A percentile compares a stretch with the other conserved stretches of the same genome.
These are phyloP conservation scores for Coemansia umbellata DNA, from an alignment of 192 early-diverging fungal species.

Conservation along the genomic window DNA sequence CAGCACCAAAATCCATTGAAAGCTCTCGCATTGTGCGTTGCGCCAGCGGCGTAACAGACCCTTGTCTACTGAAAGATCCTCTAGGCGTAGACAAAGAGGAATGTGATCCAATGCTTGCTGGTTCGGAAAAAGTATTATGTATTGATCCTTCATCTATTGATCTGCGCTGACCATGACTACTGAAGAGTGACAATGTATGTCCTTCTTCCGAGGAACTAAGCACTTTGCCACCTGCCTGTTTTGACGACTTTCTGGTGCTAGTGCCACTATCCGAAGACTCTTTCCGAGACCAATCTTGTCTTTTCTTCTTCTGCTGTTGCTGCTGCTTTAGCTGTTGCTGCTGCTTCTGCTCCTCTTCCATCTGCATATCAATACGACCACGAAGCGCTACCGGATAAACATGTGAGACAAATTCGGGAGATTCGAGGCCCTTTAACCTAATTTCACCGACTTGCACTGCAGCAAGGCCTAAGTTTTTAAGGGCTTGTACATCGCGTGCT, in stretches of 20 bases:
- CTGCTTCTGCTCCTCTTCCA: slow-evolving; percentile 30
- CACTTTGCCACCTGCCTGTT: slow-evolving; percentile 19
- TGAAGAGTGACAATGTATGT: slow-evolving; percentile 7
- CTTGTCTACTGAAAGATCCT: slow-evolving; percentile 21
- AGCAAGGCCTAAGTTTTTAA: slow-evolving; percentile 66
- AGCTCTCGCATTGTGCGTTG: slow-evolving; percentile 38
- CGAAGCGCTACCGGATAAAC: slow-evolving; percentile 57
- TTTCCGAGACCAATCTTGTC: slow-evolving; percentile 24
- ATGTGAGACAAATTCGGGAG: slow-evolving; percentile 74
- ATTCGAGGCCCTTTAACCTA: slow-evolving; percentile 85
- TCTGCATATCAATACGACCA: slow-evolving; percentile 51
- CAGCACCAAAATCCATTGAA: slow-evolving; percentile 21
- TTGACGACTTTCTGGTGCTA: slow-evolving; percentile 9
- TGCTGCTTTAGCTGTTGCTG: slow-evolving; percentile 27
- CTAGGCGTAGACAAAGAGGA: slow-evolving; percentile 37
- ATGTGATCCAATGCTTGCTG: slow-evolving; percentile 12
- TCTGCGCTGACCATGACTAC: slow-evolving; percentile 20
- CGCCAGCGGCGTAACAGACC: neutral
- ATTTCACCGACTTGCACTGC: slow-evolving; percentile 75
- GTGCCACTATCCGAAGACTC: slow-evolving; percentile 9
- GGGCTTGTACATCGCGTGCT: slow-evolving; percentile 52
- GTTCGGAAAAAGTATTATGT: slow-evolving; percentile 21
- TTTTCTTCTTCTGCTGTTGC: slow-evolving; percentile 21
- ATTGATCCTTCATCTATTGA: slow-evolving; percentile 36
- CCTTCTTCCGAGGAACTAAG: slow-evolving; percentile 6